Evolutionary conservation across 192 early-diverging fungal genomes (phyloP), one percentile per base, ranked within the genome.

Genomic region (Jimgerdemannia flammicorona): DNA sequence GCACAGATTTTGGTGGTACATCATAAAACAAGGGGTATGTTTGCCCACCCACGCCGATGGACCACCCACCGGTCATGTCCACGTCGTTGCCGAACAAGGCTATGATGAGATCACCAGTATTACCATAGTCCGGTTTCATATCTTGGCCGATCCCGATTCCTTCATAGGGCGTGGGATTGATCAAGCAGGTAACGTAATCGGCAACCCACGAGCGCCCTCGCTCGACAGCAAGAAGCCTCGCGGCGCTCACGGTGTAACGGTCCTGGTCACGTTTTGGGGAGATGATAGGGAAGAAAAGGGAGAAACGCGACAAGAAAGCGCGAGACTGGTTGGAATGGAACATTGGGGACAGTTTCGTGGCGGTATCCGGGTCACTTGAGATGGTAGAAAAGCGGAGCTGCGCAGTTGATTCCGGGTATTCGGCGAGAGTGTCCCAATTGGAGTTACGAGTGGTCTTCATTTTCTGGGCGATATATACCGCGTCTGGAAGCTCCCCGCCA

Each of bases 381-480:
- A 59, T 59, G 49, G 49, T 10, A 10, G 14, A 59, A 59, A 59
- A 59, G 49, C 49, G 49, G 14, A 14, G 49, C 49, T 59, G 49
- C 49, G 49, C 6, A 59, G 49, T 59, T 14, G 49, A 10, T 6
- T 59, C 14, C 29, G 29, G 29, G 49, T 59, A 14, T 6, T 59
- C 49, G 14, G 49, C 14, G 0, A 59, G 14, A 59, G 6, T 59
- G 49, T 59, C 49, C 77, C 72, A 74, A 3, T 40, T 74, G 4
- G 67, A n/a, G 69, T 74, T 44, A 59, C 72, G 72, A 3, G 72
- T 29, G 10, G 39, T 69, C 41, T 19, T 72, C 9, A 73, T 64
- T 69, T 78, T 78, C 20, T 66, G 71, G 7, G 71, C 64, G 39
- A 78, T 40, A 59, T 68, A 78, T 11, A 74, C 44, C 17, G 77